phyloP scores from a whole-genome alignment of 1,139 yeast genomes.

The Protomyces arabidopsidicola region DNA sequence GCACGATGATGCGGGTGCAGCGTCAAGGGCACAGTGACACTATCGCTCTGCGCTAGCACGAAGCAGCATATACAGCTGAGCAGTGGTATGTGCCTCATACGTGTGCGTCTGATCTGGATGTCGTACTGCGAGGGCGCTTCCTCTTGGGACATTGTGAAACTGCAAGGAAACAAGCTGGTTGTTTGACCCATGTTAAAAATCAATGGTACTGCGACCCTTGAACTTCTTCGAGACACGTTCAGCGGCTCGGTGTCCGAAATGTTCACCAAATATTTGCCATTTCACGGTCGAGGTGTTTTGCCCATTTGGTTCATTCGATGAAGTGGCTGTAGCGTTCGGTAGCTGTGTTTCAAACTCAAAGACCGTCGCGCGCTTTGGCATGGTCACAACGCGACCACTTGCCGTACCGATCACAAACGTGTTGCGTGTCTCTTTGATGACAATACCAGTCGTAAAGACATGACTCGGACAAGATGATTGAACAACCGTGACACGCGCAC shows the following conservation, averaged over 20 bases:
- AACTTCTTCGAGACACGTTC: constrained; percentile 85
- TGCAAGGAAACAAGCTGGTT: not conserved
- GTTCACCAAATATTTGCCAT: constrained; percentile 72
- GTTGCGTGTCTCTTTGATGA: constrained; percentile 80
- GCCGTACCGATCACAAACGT: constrained; percentile 57
- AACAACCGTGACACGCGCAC: constrained; percentile 60
- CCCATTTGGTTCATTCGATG: not conserved
- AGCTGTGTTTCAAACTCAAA: constrained; percentile 34
- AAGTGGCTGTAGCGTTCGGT: constrained; percentile 6
- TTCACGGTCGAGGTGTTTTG: constrained; percentile 40
- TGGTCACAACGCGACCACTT: constrained; percentile 19
- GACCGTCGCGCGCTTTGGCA: constrained; percentile 33
- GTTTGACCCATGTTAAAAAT: constrained; percentile 7
- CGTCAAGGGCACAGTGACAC: not conserved
- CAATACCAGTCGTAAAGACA: constrained; percentile 70
- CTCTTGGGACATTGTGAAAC: not conserved
- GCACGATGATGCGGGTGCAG: not conserved
- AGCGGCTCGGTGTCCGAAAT: constrained; percentile 68
- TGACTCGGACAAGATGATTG: constrained; percentile 55
- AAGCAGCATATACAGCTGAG: too few species aligned
- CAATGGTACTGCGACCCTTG: constrained; percentile 42
- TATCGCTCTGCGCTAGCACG: not conserved
- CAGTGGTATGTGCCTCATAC: too few species aligned
- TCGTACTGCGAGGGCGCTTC: too few species aligned
- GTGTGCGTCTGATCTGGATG: too few species aligned